A percentile compares a stretch with the other conserved stretches of the same genome.
Evolutionary conservation across 306 rosid species (phyloP).

Genomic region (Carpinus viminea): DNA sequence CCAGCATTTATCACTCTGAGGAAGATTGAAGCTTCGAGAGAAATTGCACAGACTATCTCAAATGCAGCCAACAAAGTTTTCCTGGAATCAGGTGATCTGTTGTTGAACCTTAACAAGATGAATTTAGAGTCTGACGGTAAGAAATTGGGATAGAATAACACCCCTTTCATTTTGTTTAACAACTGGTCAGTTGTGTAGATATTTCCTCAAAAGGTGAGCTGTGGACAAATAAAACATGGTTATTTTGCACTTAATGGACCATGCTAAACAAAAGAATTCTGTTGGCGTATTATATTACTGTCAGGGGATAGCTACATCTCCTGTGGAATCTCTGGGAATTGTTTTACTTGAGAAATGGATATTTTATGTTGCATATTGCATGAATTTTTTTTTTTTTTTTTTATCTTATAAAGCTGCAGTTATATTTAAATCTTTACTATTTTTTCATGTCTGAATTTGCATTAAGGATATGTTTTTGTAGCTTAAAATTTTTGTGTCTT

Average conservation of each 20-base stretch:
- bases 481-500: too few relatives aligned
- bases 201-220: not conserved
- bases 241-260: slow-evolving; percentile 3
- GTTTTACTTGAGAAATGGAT: not conserved
- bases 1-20: slow-evolving; percentile 78
- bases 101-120: slow-evolving; percentile 68
- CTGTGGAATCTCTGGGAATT: not conserved
- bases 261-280: not conserved
- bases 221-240: not conserved
- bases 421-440: not conserved
- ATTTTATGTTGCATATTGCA: not conserved
- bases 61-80: slow-evolving; percentile 62
- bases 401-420: not conserved
- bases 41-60: slow-evolving; percentile 65
- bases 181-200: not conserved
- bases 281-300: not conserved
- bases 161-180: not conserved
- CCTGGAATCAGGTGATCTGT: slow-evolving; percentile 66
- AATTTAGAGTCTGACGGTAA: slow-evolving; percentile 46
- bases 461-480: too few relatives aligned
- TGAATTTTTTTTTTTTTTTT: not conserved
- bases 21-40: slow-evolving; percentile 95
- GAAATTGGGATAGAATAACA: slow-evolving; percentile 21
- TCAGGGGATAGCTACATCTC: not conserved
- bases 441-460: too few relatives aligned